Base-by-base conservation (phyloP, 768 basidiomycete species). In the Rhizopogon salebrosus region DNA sequence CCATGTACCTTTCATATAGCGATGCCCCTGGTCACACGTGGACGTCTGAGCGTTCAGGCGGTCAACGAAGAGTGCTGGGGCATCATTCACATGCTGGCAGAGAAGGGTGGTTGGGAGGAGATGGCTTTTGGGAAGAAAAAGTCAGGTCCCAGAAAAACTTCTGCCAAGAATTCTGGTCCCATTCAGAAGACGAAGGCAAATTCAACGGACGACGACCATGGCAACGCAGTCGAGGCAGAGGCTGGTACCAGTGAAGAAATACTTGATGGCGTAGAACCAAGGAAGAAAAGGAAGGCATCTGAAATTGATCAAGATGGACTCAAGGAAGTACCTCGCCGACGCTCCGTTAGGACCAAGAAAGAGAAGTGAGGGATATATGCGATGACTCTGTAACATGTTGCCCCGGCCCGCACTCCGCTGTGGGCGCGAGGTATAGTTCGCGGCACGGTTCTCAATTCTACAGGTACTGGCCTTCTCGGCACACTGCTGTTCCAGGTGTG, bases 21-120 rank as follows among this genome's bases (percentile, higher is more conserved):
- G 8, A 95, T 94, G 91, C 79, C 85, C 46, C 72, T 98, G 20
- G 78, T 95, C 13, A 86, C 76, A 11, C 79, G 88, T 16, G 92
- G 93, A 3, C 74, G 94, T 49, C 75, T 97, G 39, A 95, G 92
- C 63, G 92, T 98, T 1, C 94, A 98, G 68, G 79, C 83, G 4
- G 92, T 93, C 0, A 72, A 77, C 22, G 72, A 79, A 53, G 72
- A 66, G 8, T 84, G 90, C 3, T 95, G 85, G 80, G 71, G 76
- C 26, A 77, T 79, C 1, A 76, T 94, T 9, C 62, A 72, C 16
- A 56, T 66, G 48, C 65, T 98, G 48, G 86, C 90, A 0, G 75
- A 81, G 49, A 76, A 71, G 26, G 93, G 93, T 1, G 93, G 92
- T 1, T 95, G 91, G 89, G 84, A 87, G 18, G 74, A 73, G 1